phyloP scores from a whole-genome alignment of 169 alveolate genomes.

The Plasmodium knowlesi region DNA sequence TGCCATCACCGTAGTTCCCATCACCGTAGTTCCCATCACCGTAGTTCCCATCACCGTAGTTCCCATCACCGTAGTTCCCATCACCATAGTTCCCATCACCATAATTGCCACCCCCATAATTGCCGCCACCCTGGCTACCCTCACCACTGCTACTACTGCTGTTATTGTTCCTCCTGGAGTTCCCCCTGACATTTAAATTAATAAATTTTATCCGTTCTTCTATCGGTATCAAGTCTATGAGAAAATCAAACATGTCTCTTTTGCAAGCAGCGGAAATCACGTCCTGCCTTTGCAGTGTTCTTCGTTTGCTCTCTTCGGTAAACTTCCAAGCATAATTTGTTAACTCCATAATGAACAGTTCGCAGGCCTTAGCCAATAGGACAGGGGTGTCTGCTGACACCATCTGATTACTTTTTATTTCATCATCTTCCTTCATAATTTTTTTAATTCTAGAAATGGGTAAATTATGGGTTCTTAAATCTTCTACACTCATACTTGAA shows the following conservation, averaged over 20 bases:
- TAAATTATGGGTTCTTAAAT: conserved; percentile 79
- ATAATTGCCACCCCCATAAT: not conserved
- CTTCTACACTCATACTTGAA: conserved; percentile 40
- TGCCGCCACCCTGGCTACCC: not conserved
- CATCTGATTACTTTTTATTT: conserved; percentile 92
- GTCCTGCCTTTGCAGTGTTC: conserved; percentile 92
- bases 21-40: too few relatives aligned
- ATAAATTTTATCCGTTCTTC: conserved; percentile 48
- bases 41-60: not conserved
- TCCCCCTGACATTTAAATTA: conserved; percentile 25
- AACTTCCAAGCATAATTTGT: conserved; percentile 94
- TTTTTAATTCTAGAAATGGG: conserved; percentile 96
- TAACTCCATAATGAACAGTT: conserved; percentile 94
- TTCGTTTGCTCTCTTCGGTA: conserved; percentile 92
- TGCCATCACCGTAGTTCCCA: not conserved
- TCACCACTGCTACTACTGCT: not conserved
- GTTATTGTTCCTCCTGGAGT: conserved; percentile 2
- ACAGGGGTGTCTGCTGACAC: conserved; percentile 97
- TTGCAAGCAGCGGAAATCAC: conserved; percentile 88
- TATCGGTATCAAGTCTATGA: conserved; percentile 84
- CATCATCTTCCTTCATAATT: conserved; percentile 97
- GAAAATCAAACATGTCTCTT: conserved; percentile 92
- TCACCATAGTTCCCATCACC: not conserved
- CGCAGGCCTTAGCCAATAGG: conserved; percentile 96
- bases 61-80: not conserved